A percentile compares a stretch with the other conserved stretches of the same genome.
phyloP scores from a whole-genome alignment of 192 early-diverging fungal genomes.

The Gryganskiella cystojenkinii region DNA sequence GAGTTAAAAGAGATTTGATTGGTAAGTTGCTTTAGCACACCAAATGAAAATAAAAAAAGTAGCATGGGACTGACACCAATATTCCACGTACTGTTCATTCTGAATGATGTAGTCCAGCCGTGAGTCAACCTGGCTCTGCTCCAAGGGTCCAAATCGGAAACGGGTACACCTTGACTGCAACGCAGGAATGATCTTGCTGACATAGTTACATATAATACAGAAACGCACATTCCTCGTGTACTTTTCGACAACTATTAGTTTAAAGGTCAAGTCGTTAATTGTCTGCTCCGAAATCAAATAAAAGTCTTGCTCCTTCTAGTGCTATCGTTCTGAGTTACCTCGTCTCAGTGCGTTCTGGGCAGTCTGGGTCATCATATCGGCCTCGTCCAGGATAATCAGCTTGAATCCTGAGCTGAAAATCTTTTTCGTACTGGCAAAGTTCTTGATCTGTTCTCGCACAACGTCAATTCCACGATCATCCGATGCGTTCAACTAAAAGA shows the following conservation, averaged over 20 bases:
- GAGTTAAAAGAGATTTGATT: not conserved
- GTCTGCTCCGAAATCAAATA: no score
- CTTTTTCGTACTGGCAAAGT: slow-evolving; percentile 95
- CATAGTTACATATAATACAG: slow-evolving; percentile 99
- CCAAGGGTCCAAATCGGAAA: slow-evolving; percentile 94
- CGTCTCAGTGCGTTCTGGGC: slow-evolving; percentile 95
- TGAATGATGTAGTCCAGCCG: slow-evolving; percentile 80
- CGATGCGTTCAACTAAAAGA: slow-evolving; percentile 91
- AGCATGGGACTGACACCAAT: no score
- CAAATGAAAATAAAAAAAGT: no score
- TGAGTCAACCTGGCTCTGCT: slow-evolving; percentile 78
- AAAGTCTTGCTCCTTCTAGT: no score
- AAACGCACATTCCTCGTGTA: slow-evolving; percentile 98
- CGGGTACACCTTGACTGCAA: slow-evolving; percentile 98
- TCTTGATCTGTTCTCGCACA: slow-evolving; percentile 98
- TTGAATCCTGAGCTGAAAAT: slow-evolving; percentile 95
- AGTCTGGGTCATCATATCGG: slow-evolving; percentile 93
- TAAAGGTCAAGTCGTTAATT: not conserved
- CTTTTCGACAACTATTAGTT: slow-evolving; percentile 89
- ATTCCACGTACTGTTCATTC: slow-evolving; percentile 74
- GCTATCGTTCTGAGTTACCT: no score
- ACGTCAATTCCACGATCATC: slow-evolving; percentile 99
- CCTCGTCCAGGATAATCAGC: slow-evolving; percentile 97
- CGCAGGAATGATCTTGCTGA: slow-evolving; percentile 96
- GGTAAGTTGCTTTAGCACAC: not conserved